Evolutionary conservation across 1,284 basidiomycete species (phyloP), one percentile per base, ranked within the genome.

Genomic region (Limonomyces culmigenus): DNA sequence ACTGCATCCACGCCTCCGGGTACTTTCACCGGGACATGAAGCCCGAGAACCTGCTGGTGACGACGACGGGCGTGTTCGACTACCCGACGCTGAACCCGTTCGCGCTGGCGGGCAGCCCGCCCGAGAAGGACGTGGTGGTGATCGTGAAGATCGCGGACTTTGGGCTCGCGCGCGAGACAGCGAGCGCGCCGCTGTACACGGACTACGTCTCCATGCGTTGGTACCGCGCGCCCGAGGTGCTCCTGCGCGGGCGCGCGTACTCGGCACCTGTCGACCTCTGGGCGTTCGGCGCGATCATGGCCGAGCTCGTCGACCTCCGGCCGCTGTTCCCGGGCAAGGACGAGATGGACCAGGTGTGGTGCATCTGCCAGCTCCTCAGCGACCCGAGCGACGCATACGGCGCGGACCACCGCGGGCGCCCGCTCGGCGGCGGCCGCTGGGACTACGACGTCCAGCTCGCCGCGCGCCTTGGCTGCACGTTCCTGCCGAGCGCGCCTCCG

Each of bases 241-340:
- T 99, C n/a, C 70, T 99, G 20, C 92, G 97, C 55, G 95, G 98
- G 55, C 88, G 93, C 45, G 95, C 95, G 11, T 98, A 98, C 59
- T 91, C 86, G 39, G 98, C 98, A 60, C 76, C 96, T 39, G 95
- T 99, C 46, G 95, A 99, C 54, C 98, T 98, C 54, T 99, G 95
- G 95, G 88, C 81, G 35, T 62, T 97, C 10, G 92, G 91, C 35
- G 89, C 92, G 13, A 64, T 88, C 30, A 61, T 92, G 21, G 92
- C 92, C 50, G 88, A 92, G 58, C 98, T 99, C 38, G 70, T 96
- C 56, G 97, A 91, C 50, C 70, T 99, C 42, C 83, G 88, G 45
- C 93, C 95, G 0, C 65, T 99, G 19, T 98, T 99, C 55, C 93
- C 95, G n/a, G 95, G 95, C n/a, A 74, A 79, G 38, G 83, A 78